phyloP scores from a whole-genome alignment of 2,329 filamentous ascomycete genomes.

The Trichoderma simmonsii region DNA sequence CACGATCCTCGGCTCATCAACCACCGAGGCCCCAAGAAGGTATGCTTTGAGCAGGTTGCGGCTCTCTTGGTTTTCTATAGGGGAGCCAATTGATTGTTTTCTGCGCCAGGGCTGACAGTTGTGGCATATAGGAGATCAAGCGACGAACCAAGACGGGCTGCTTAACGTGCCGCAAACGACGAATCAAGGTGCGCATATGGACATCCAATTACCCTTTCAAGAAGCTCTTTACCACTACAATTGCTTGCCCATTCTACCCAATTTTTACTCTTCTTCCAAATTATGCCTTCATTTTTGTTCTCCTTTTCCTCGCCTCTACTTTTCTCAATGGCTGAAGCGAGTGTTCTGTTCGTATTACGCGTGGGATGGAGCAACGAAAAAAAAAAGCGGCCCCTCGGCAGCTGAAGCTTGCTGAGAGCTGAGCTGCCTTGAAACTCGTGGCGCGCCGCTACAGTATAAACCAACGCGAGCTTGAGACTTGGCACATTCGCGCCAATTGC shows the following conservation, averaged over 20 bases:
- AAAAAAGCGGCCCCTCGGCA: constrained; percentile 10
- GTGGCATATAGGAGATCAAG: constrained; percentile 54
- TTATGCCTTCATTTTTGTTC: constrained; percentile 19
- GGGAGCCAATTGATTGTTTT: background rate
- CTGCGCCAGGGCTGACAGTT: constrained; percentile 6
- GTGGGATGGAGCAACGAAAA: background rate
- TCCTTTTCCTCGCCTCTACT: background rate
- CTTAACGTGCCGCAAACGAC: constrained; percentile 58
- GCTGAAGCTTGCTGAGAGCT: constrained; percentile 1
- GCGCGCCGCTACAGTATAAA: constrained; percentile 4
- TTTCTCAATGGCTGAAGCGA: background rate
- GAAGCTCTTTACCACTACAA: background rate
- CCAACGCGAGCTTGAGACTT: constrained; percentile 8
- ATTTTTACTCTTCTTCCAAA: constrained; percentile 12
- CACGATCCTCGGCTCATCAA: constrained; percentile 49
- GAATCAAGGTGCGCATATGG: constrained; percentile 54
- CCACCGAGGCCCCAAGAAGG: constrained; percentile 56
- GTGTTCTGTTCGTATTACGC: background rate
- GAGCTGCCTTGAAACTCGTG: constrained; percentile 8
- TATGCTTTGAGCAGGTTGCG: constrained; percentile 30
- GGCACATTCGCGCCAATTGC: background rate
- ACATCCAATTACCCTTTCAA: background rate
- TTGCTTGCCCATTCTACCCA: constrained; percentile 9
- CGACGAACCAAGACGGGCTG: constrained; percentile 62
- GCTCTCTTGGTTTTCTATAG: background rate